A percentile compares a stretch with the other conserved stretches of the same genome.
These are phyloP conservation scores for Glaciozyma antarctica DNA, from an alignment of 768 basidiomycete genomes.

Conservation along the genomic window DNA sequence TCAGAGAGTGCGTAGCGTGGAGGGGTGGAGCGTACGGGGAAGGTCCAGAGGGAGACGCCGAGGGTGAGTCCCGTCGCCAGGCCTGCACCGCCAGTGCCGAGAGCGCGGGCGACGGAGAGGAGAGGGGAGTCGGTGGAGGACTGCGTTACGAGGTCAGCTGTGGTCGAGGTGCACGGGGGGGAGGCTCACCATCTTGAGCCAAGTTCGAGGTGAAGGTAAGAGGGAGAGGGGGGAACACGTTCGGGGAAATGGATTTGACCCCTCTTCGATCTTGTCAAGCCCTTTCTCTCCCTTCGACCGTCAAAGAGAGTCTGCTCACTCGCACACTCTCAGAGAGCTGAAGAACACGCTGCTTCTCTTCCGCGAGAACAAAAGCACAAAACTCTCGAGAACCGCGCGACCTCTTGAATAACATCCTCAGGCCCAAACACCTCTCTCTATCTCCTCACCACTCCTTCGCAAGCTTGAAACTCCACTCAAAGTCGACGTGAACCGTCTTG, in stretches of 20 bases:
- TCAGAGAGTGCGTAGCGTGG: too few relatives aligned
- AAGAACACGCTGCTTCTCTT: too few relatives aligned
- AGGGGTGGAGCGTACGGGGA: too few relatives aligned
- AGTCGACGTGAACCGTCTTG: slow-evolving; percentile 61
- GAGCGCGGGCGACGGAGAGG: neutral
- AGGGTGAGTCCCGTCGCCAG: neutral
- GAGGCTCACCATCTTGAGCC: neutral
- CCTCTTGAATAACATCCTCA: too few relatives aligned
- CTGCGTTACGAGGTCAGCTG: neutral
- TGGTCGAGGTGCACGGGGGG: neutral
- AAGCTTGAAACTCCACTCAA: slow-evolving; percentile 84
- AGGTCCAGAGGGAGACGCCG: too few relatives aligned
- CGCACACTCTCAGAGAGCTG: too few relatives aligned
- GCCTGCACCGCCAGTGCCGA: neutral
- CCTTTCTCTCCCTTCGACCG: too few relatives aligned
- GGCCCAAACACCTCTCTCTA: neutral
- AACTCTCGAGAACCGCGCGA: too few relatives aligned
- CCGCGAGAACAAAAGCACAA: too few relatives aligned
- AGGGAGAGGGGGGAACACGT: neutral
- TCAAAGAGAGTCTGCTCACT: too few relatives aligned
- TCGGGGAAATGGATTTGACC: too few relatives aligned
- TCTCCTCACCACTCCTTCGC: slow-evolving; percentile 69
- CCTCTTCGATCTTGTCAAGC: too few relatives aligned
- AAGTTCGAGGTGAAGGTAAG: neutral
- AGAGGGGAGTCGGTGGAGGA: neutral